Percentiles rank a stretch among this genome's conserved stretches.
These are phyloP conservation scores for Brassica juncea DNA, from an alignment of 345 rosid species.

Conservation along the genomic window DNA sequence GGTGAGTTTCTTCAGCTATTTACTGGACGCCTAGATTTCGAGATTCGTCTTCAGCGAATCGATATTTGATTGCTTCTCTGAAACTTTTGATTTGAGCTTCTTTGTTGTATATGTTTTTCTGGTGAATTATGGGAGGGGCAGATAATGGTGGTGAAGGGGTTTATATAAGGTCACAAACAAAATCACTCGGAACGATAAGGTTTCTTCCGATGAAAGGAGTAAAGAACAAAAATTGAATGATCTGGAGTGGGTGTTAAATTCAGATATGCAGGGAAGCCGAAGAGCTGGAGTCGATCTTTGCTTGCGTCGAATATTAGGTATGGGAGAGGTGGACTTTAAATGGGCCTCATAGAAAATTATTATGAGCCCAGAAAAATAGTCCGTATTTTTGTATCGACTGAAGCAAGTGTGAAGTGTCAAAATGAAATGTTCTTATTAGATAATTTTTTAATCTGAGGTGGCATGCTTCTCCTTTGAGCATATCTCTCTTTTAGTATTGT, in stretches of 20 bases:
- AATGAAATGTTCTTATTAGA: too few species aligned
- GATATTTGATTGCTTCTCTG: background rate
- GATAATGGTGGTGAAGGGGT: background rate
- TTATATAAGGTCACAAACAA: background rate
- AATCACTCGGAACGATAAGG: background rate
- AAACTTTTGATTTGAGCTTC: background rate
- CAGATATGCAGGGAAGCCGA: background rate
- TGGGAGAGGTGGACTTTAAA: background rate
- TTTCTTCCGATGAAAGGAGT: background rate
- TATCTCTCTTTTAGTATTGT: too few species aligned
- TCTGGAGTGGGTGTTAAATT: background rate
- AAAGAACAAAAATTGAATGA: background rate
- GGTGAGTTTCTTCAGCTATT: background rate
- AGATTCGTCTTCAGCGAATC: background rate
- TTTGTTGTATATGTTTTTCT: too few species aligned
- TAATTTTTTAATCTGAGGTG: too few species aligned
- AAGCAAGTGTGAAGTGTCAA: too few species aligned
- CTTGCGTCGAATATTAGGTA: background rate
- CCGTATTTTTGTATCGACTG: too few species aligned
- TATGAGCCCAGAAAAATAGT: too few species aligned
- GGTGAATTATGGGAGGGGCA: background rate
- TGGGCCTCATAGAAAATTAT: too few species aligned
- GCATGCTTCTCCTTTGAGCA: too few species aligned
- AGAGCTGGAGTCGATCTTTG: background rate
- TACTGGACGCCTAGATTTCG: too few species aligned